These are phyloP conservation scores for Haplographium delicatum DNA, from an alignment of 495 filamentous ascomycete genomes.

Conservation along the genomic window DNA sequence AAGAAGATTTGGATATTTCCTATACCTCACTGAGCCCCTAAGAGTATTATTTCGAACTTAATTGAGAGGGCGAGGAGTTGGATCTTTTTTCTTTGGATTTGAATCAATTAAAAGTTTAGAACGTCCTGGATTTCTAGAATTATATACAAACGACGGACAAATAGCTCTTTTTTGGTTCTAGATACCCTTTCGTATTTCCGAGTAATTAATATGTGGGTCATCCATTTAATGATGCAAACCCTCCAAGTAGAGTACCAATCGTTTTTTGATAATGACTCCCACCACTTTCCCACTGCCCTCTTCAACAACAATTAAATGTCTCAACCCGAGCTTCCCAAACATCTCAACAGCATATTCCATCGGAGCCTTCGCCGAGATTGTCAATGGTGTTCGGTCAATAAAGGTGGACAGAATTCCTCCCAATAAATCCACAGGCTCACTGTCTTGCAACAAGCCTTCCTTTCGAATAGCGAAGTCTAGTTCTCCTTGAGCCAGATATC, in stretches of 20 bases:
- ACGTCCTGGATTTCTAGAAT: too few relatives aligned
- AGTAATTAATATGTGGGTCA: background rate
- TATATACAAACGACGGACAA: too few relatives aligned
- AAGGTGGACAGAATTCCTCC: slow-evolving; percentile 37
- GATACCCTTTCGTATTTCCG: too few relatives aligned
- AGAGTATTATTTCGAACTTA: too few relatives aligned
- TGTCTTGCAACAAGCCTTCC: slow-evolving; percentile 29
- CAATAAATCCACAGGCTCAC: slow-evolving; percentile 37
- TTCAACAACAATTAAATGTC: slow-evolving; percentile 45
- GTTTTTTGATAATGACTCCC: slow-evolving; percentile 37
- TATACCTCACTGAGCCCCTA: too few relatives aligned
- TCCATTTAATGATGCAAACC: slow-evolving; percentile 4
- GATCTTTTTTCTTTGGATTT: background rate
- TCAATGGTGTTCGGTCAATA: slow-evolving; percentile 48
- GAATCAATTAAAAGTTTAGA: too few relatives aligned
- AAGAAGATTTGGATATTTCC: too few relatives aligned
- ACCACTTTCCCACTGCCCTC: slow-evolving; percentile 33
- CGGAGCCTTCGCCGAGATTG: slow-evolving; percentile 44
- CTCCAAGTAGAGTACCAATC: slow-evolving; percentile 33
- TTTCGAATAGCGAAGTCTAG: slow-evolving; percentile 45
- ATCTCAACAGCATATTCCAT: slow-evolving; percentile 54
- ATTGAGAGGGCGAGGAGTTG: too few relatives aligned
- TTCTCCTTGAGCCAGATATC: slow-evolving; percentile 50
- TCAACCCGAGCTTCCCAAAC: slow-evolving; percentile 50
- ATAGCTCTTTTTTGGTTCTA: too few relatives aligned